A percentile compares a stretch with the other conserved stretches of the same genome.
phyloP scores from a whole-genome alignment of 2,329 filamentous ascomycete genomes.

The Acarospora socialis region DNA sequence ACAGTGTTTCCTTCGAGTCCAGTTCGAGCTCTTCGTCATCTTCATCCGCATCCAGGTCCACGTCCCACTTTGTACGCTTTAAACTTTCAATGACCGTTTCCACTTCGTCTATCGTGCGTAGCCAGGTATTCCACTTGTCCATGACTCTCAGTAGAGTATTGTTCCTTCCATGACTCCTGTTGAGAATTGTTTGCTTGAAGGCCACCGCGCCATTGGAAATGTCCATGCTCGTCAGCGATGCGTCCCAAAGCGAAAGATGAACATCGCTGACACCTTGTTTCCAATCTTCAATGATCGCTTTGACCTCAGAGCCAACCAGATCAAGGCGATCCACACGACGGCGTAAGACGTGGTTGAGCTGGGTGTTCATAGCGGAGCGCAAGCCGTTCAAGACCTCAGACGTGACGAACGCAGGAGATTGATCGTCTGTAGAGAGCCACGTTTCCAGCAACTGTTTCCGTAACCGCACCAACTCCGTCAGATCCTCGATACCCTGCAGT shows the following conservation, averaged over 20 bases:
- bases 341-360: slow-evolving; percentile 49
- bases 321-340: slow-evolving; percentile 49
- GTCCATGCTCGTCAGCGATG: slow-evolving; percentile 48
- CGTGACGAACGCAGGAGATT: slow-evolving; percentile 50
- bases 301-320: slow-evolving; percentile 50
- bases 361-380: slow-evolving; percentile 52
- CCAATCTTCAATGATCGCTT: slow-evolving; percentile 48
- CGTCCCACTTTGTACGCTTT: slow-evolving; percentile 57
- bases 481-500: slow-evolving; percentile 46
- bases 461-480: slow-evolving; percentile 54
- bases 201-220: slow-evolving; percentile 48
- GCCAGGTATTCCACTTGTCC: slow-evolving; percentile 57
- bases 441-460: slow-evolving; percentile 56
- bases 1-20: slow-evolving; percentile 48
- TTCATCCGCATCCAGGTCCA: slow-evolving; percentile 49
- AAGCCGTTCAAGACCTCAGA: slow-evolving; percentile 54
- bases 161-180: slow-evolving; percentile 58
- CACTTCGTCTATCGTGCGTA: slow-evolving; percentile 54
- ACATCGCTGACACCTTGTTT: slow-evolving; percentile 37
- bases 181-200: slow-evolving; percentile 56
- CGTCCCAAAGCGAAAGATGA: slow-evolving; percentile 52
- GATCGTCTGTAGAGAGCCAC: slow-evolving; percentile 58
- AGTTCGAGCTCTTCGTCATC: slow-evolving; percentile 61
- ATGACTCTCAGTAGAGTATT: slow-evolving; percentile 49
- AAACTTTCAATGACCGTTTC: slow-evolving; percentile 49